A percentile compares a stretch with the other conserved stretches of the same genome.
Evolutionary conservation across 495 filamentous ascomycete genomes (phyloP).

Genomic region (Xylaria nigripes): DNA sequence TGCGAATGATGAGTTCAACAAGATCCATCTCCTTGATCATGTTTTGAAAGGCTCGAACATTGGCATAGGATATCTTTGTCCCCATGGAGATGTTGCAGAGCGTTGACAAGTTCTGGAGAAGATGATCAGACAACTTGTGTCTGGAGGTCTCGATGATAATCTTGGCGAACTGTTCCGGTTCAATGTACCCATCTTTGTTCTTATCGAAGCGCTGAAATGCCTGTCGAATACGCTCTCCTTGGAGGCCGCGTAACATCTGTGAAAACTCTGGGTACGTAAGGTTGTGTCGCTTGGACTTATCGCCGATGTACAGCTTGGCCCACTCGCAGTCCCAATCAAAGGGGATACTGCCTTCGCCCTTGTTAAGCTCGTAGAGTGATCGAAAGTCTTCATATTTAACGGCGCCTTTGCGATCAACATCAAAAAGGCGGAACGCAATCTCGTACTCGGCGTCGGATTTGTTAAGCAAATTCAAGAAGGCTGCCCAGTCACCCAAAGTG

Average conservation of each 20-base stretch:
- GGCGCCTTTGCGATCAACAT: slow-evolving; percentile 66
- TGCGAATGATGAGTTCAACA: slow-evolving; percentile 82
- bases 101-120: slow-evolving; percentile 86
- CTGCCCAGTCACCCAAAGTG: slow-evolving; percentile 75
- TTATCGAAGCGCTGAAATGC: slow-evolving; percentile 90
- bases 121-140: slow-evolving; percentile 95
- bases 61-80: slow-evolving; percentile 93
- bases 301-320: slow-evolving; percentile 89
- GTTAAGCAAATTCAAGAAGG: slow-evolving; percentile 84
- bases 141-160: slow-evolving; percentile 89
- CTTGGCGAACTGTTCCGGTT: slow-evolving; percentile 89
- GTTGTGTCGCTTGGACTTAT: slow-evolving; percentile 71
- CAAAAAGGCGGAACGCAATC: slow-evolving; percentile 95
- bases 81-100: slow-evolving; percentile 90
- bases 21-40: slow-evolving; percentile 96
- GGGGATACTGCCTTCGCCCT: slow-evolving; percentile 69
- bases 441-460: slow-evolving; percentile 98
- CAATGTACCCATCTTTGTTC: slow-evolving; percentile 93
- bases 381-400: slow-evolving; percentile 86
- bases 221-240: slow-evolving; percentile 90
- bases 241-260: slow-evolving; percentile 92
- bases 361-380: slow-evolving; percentile 72
- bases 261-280: slow-evolving; percentile 96
- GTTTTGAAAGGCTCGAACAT: slow-evolving; percentile 95
- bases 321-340: slow-evolving; percentile 97